Percentiles rank a stretch among this genome's conserved stretches.
Evolutionary conservation across 2,329 filamentous ascomycete genomes (phyloP).

Genomic region (Stagonosporopsis cucurbitacearum): DNA sequence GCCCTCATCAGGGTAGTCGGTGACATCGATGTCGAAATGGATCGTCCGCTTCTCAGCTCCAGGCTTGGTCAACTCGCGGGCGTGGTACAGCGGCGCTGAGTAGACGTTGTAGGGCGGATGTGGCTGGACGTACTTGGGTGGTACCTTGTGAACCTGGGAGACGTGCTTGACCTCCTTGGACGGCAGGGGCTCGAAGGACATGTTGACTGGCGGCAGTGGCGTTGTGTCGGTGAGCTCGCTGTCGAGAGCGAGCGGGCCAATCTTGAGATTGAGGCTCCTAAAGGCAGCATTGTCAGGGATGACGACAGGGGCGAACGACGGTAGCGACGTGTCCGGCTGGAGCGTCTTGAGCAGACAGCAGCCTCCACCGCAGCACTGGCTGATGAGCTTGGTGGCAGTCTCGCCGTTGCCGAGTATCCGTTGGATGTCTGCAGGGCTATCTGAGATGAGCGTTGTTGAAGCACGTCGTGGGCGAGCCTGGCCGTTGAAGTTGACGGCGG

Average conservation of each 20-base stretch:
- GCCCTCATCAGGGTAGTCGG: conserved; percentile 84
- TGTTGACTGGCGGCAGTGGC: conserved; percentile 75
- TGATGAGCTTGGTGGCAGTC: conserved; percentile 64
- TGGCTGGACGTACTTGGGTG: conserved; percentile 89
- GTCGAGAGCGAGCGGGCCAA: conserved; percentile 74
- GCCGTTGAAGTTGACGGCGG: conserved; percentile 45
- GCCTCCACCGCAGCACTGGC: conserved; percentile 69
- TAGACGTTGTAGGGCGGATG: conserved; percentile 93
- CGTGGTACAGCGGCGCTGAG: conserved; percentile 82
- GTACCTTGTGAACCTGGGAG: conserved; percentile 63
- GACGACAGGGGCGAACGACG: conserved; percentile 56
- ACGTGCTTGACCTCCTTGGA: conserved; percentile 52
- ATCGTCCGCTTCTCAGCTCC: conserved; percentile 97
- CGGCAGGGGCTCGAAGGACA: conserved; percentile 69
- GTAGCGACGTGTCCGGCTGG: conserved; percentile 54
- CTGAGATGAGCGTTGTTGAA: conserved; percentile 70
- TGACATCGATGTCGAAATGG: conserved; percentile 96
- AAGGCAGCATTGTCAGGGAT: conserved; percentile 85
- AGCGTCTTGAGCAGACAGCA: conserved; percentile 67
- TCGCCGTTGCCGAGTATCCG: conserved; percentile 63
- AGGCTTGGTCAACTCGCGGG: conserved; percentile 83
- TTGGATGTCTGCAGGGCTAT: conserved; percentile 65
- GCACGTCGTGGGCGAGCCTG: conserved; percentile 62
- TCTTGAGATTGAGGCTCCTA: conserved; percentile 75
- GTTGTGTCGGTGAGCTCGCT: conserved; percentile 74